Evolutionary conservation across 352 stramenopile species (phyloP).

Genomic region (Pilasporangium apinafurcum): DNA sequence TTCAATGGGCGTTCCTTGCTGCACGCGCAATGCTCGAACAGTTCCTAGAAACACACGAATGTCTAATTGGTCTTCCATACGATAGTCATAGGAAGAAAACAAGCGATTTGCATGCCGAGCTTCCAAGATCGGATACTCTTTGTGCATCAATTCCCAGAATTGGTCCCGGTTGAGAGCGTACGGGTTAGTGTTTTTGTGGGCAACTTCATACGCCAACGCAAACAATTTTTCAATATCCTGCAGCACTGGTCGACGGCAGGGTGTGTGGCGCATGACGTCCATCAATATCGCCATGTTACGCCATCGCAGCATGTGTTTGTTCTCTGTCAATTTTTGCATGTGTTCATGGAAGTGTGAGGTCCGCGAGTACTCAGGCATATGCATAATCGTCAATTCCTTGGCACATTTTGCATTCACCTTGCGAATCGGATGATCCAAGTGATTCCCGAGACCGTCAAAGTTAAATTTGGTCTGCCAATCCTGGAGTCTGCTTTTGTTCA

Average conservation of each 20-base stretch:
- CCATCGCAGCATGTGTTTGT: slow-evolving; percentile 45
- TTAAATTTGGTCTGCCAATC: slow-evolving; percentile 34
- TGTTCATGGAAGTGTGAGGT: slow-evolving; percentile 25
- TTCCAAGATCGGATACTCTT: slow-evolving; percentile 43
- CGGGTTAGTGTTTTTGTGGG: slow-evolving; percentile 24
- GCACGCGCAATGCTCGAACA: slow-evolving; percentile 42
- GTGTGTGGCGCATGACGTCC: slow-evolving; percentile 49
- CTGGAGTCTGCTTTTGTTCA: slow-evolving; percentile 26
- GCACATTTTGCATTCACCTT: slow-evolving; percentile 23
- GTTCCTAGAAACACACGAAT: slow-evolving; percentile 46
- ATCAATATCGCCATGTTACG: slow-evolving; percentile 30
- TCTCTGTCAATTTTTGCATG: slow-evolving; percentile 17
- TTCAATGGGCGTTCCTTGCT: slow-evolving; percentile 47
- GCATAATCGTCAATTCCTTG: slow-evolving; percentile 41
- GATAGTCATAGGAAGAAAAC: slow-evolving; percentile 56
- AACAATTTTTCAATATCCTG: slow-evolving; percentile 68
- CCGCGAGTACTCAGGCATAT: slow-evolving; percentile 37
- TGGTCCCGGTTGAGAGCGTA: slow-evolving; percentile 32
- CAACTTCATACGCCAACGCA: slow-evolving; percentile 38
- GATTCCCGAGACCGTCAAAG: slow-evolving; percentile 34
- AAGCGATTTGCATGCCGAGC: slow-evolving; percentile 37
- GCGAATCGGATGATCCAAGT: slow-evolving; percentile 35
- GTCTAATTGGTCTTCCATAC: slow-evolving; percentile 38
- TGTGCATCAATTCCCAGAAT: slow-evolving; percentile 36
- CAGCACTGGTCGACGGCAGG: slow-evolving; percentile 44